Evolutionary conservation across 352 stramenopile species (phyloP).

Genomic region (Phytophthora tentaculata): DNA sequence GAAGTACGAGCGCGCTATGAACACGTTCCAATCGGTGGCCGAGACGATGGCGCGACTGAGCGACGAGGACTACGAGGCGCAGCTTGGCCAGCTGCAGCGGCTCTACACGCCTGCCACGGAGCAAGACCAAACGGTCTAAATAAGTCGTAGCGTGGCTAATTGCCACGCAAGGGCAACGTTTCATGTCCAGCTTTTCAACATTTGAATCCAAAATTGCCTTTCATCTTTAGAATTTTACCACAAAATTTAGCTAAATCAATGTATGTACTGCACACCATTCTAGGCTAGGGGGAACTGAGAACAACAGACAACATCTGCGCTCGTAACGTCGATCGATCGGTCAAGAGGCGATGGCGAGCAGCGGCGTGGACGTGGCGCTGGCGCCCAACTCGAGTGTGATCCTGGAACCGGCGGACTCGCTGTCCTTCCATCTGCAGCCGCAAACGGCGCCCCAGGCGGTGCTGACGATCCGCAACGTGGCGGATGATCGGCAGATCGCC

Average conservation of each 20-base stretch:
- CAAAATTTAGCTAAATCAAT: not conserved
- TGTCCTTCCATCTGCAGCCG: constrained; percentile 74
- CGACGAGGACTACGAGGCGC: constrained; percentile 78
- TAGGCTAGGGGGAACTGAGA: constrained; percentile 39
- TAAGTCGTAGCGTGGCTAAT: constrained; percentile 11
- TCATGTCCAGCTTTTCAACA: constrained; percentile 20
- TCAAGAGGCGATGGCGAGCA: constrained; percentile 48
- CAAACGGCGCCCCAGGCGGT: constrained; percentile 77
- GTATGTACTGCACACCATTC: constrained; percentile 6
- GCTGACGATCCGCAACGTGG: constrained; percentile 86
- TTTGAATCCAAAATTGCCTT: not conserved
- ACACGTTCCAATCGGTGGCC: constrained; percentile 69
- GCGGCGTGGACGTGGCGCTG: constrained; percentile 58
- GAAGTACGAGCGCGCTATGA: constrained; percentile 81
- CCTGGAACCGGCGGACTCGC: constrained; percentile 81
- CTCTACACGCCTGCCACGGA: constrained; percentile 68
- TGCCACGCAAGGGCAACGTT: constrained; percentile 11
- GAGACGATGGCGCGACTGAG: constrained; percentile 74
- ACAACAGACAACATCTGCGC: constrained; percentile 35
- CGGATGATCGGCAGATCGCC: constrained; percentile 80
- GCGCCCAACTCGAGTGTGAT: constrained; percentile 81
- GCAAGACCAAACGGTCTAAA: constrained; percentile 68
- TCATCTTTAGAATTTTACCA: not conserved
- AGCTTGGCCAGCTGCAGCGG: constrained; percentile 79
- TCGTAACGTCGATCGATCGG: constrained; percentile 14